Percentiles rank a stretch among this genome's conserved stretches.
Evolutionary conservation across 805 yeast genomes (phyloP).

Genomic region (Metahyphopichia silvanorum): DNA sequence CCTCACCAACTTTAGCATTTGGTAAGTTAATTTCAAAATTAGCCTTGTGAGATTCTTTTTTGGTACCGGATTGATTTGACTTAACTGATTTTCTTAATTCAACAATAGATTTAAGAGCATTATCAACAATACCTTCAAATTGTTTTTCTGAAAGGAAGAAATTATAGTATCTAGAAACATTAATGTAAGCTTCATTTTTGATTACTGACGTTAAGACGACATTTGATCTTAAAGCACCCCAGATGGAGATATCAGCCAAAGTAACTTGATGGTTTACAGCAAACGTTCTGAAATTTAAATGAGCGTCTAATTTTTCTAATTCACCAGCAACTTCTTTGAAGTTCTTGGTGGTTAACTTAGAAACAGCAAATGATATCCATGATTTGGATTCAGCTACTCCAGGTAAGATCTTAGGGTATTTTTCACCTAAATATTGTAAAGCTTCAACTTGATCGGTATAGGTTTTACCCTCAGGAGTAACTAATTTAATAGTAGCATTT

Average conservation of each 20-base stretch:
- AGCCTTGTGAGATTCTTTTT: constrained; percentile 89
- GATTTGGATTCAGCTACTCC: constrained; percentile 41
- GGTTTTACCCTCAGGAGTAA: constrained; percentile 40
- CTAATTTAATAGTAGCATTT: constrained; percentile 42
- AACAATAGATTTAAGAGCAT: constrained; percentile 61
- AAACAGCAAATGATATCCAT: constrained; percentile 68
- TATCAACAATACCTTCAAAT: constrained; percentile 69
- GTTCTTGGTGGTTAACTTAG: constrained; percentile 74
- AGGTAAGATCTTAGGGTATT: constrained; percentile 46
- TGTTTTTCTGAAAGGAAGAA: constrained; percentile 63
- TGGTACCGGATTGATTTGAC: constrained; percentile 45
- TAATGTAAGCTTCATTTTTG: constrained; percentile 78
- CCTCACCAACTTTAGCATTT: constrained; percentile 90
- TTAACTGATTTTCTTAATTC: constrained; percentile 67
- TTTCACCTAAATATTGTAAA: constrained; percentile 48
- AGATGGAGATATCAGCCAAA: constrained; percentile 79
- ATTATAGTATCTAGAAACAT: constrained; percentile 91
- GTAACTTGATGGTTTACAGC: constrained; percentile 65
- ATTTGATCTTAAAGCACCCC: constrained; percentile 94
- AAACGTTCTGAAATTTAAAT: constrained; percentile 81
- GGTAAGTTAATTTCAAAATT: constrained; percentile 90
- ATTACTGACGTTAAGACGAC: constrained; percentile 89
- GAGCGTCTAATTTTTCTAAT: constrained; percentile 77
- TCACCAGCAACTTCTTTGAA: constrained; percentile 79
- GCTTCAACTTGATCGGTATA: constrained; percentile 41